Base-by-base conservation (phyloP, 228 moss, liverwort and hornwort genomes). In the Sphagnum magellanicum region DNA sequence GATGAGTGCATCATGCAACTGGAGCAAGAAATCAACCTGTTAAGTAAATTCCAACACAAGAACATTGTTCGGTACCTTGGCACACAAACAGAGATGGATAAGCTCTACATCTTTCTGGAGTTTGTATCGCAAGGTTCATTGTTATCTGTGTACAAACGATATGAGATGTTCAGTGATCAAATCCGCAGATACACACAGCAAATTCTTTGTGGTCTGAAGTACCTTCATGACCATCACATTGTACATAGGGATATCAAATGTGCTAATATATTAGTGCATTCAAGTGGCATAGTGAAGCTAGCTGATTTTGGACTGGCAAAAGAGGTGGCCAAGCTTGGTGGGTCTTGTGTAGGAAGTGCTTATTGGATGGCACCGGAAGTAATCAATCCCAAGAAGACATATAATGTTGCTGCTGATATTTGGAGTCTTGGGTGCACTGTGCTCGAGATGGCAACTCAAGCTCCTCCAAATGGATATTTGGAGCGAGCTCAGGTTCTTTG, bases 281-380 rank as follows among this genome's bases (percentile, higher is more conserved):
- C 77, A 12, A 84, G 66, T 61, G 91, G 91, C 70, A 84, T 71
- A 53, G 91, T 90, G 51, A 96, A 96, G 77, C 80, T 96, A 59
- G 96, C 96, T 17, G 96, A 96, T 71, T 96, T 96, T 78, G 96
- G 92, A 64, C 83, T 96, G 91, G 96, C 92, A 11, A 96, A 91
- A 77, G 88, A 92, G 89, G 89, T 91, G 48, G 83, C 74, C 71
- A 91, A 88, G 71, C 66, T 96, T 70, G 91, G 83, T 46, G 65
- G 81, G 68, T 96, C 96, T 51, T 84, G 82, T 71, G 88, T 88
- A 84, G 96, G 96, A 51, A 96, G 92, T 82, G 92, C 96, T 14
- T 89, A 96, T 64, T 96, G 96, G 96, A 96, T 96, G 96, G 96
- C 96, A 63, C 96, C 96, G 15, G 96, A 96, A 81, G 96, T 96